Base-by-base conservation (phyloP, 768 basidiomycete genomes). In the Trametes cingulata region DNA sequence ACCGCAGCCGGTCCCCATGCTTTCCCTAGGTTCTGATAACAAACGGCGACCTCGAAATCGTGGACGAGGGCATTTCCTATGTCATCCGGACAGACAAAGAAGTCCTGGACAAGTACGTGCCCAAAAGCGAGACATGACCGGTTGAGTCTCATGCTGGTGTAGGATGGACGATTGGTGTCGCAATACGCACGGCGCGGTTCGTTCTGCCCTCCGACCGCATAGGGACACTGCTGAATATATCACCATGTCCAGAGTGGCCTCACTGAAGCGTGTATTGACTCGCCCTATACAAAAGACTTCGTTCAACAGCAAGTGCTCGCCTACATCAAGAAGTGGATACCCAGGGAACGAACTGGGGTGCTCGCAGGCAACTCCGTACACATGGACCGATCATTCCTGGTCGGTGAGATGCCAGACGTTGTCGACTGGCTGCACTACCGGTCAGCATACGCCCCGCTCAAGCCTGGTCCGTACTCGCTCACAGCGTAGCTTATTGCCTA, bases 111-210 rank as follows among this genome's bases (percentile, higher is more conserved):
- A 74, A 71, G 93, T 93, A 58, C 69, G 83, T 68, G 9, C 4
- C 6, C 0, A 6, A 9, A 36, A 3, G 2, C 19, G 5, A 2
- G 6, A 14, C 2, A 22, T 8, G 19, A 10, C 29, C 36, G 35
- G 10, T n/a, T 22, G 6, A 10, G 37, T 17, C 36, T 51, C 2
- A 45, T 47, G 33, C 42, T 51, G 13, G 45, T 17, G 5, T 63
- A 94, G 91, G 17, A 97, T 97, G 95, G 81, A 85, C 60, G 79
- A 86, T 62, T 97, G 95, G 95, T 97, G 94, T 72, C 85, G 76
- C 27, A 81, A 82, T 6, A 91, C 93, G 61, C 95, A 97, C 64
- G 88, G 86, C 35, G 74, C 78, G 69, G 92, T 90, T 64, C 61
- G 82, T 72, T 9, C 22, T 35, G 49, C 1, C 39, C 27, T 15